These are phyloP conservation scores for Kluyveromyces wickerhamii DNA, from an alignment of 805 yeast genomes.

Conservation along the genomic window DNA sequence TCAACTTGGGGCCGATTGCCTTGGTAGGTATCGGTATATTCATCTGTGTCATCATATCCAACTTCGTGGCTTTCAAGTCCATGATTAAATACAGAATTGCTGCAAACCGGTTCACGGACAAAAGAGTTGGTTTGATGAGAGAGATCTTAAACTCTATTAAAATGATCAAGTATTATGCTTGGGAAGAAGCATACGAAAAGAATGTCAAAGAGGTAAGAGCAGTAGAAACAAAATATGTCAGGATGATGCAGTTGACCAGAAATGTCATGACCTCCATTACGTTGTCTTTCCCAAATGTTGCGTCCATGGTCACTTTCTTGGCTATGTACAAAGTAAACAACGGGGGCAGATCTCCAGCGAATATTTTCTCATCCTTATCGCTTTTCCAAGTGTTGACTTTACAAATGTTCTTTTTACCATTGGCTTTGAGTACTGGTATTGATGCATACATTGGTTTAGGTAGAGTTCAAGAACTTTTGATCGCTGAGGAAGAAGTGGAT, in stretches of 20 bases:
- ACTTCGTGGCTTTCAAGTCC: conserved; percentile 41
- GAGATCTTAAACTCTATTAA: conserved; percentile 75
- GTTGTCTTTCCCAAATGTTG: conserved; percentile 56
- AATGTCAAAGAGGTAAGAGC: conserved; percentile 48
- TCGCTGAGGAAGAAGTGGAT: conserved; percentile 33
- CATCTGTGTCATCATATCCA: conserved; percentile 33
- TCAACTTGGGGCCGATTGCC: conserved; percentile 65
- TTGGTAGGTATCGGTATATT: conserved; percentile 59
- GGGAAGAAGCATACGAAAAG: conserved; percentile 75
- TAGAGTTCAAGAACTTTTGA: conserved; percentile 48
- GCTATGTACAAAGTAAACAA: conserved; percentile 38
- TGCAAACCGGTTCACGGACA: conserved; percentile 64
- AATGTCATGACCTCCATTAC: conserved; percentile 59
- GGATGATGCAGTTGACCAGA: conserved; percentile 56
- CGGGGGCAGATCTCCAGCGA: conserved; percentile 42
- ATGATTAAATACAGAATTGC: conserved; percentile 48
- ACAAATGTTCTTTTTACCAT: conserved; percentile 61
- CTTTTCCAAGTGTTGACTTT: conserved; percentile 54
- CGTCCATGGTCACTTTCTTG: conserved; percentile 58
- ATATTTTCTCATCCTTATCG: conserved; percentile 62
- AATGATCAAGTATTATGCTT: conserved; percentile 79
- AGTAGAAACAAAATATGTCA: conserved; percentile 53
- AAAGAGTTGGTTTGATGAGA: conserved; percentile 64
- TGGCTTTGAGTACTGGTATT: conserved; percentile 58
- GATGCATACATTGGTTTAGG: conserved; percentile 59